Evolutionary conservation across 257 asterid genomes (phyloP), one percentile per base, ranked within the genome.

Genomic region (Solanum lignicaule): DNA sequence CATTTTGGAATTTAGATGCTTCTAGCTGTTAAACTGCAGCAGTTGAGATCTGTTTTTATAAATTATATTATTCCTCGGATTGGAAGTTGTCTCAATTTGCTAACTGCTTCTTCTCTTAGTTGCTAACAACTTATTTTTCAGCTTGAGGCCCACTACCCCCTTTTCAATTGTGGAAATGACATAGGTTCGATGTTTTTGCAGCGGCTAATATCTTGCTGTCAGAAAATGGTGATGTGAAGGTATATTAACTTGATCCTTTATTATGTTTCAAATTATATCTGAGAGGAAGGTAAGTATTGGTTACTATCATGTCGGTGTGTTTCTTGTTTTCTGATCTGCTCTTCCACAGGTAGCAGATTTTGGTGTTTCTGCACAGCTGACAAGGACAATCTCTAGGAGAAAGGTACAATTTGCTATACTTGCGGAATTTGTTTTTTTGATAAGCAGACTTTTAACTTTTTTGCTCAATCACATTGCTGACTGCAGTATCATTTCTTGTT

Each of bases 291-390:
- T 79, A 43, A 43, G 41, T 48, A 81, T 48, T 81, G 85, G 86
- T 20, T 43, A 82, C 39, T 79, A 79, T 79, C 85, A 9, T 79
- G 66, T 79, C 16, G 21, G 69, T 33, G 15, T 18, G 86, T 48
- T 79, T 35, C 60, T 75, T 41, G 65, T 43, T 86, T 32, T 71
- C 41, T 87, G 31, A 84, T 43, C 29, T 83, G 62, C 43, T 52
- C 85, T 82, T 82, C 43, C 68, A 32, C 87, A 97, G 99, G 99
- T 97, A 89, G 99, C 99, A 87, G 99, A 97, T 93, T 97, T 97
- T 91, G 99, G 99, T n/a, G 99, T 97, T 92, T 97, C 99, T 91
- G 99, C 99, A 83, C 99, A 97, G 91, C 88, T 97, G 88, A 97
- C 99, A 11, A 91, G 98, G 87, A 97, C 99, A 55, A 97, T 97